phyloP scores from a whole-genome alignment of 192 early-diverging fungal genomes.

The Backusella sp. region DNA sequence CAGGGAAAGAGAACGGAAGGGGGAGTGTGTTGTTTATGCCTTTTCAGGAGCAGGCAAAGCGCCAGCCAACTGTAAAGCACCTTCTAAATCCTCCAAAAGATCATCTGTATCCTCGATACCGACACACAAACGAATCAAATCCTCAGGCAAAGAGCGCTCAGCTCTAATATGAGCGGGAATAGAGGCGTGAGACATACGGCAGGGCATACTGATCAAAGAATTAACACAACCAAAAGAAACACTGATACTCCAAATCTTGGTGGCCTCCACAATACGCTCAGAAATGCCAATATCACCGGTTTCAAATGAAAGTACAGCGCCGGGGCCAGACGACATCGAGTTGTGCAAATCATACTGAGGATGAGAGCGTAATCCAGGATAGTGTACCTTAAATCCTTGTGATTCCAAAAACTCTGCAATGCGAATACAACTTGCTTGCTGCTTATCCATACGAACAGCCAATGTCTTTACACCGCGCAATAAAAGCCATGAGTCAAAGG shows the following conservation, averaged over 20 bases:
- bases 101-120: conserved; percentile 96
- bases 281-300: conserved; percentile 81
- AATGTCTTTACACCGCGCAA: conserved; percentile 95
- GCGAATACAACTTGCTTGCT: conserved; percentile 77
- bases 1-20: neutral
- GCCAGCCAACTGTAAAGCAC: conserved; percentile 53
- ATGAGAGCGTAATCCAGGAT: conserved; percentile 81
- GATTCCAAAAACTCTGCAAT: conserved; percentile 83
- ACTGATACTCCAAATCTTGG: conserved; percentile 86
- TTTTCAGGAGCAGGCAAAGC: conserved; percentile 14
- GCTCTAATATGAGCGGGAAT: conserved; percentile 89
- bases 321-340: conserved; percentile 78
- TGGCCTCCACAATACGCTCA: conserved; percentile 80
- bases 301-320: conserved; percentile 94
- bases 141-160: conserved; percentile 90
- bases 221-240: conserved; percentile 99
- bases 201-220: conserved; percentile 97
- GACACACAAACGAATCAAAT: conserved; percentile 93
- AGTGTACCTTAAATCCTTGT: conserved; percentile 83
- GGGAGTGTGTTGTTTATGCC: neutral
- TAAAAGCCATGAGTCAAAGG: conserved; percentile 93
- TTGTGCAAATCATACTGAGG: conserved; percentile 83
- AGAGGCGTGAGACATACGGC: conserved; percentile 95
- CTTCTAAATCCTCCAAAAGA: conserved; percentile 82
- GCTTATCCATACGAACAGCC: conserved; percentile 93